These are phyloP conservation scores for Torrubiellomyces zombiae DNA, from an alignment of 2,329 filamentous ascomycete genomes.

Conservation along the genomic window DNA sequence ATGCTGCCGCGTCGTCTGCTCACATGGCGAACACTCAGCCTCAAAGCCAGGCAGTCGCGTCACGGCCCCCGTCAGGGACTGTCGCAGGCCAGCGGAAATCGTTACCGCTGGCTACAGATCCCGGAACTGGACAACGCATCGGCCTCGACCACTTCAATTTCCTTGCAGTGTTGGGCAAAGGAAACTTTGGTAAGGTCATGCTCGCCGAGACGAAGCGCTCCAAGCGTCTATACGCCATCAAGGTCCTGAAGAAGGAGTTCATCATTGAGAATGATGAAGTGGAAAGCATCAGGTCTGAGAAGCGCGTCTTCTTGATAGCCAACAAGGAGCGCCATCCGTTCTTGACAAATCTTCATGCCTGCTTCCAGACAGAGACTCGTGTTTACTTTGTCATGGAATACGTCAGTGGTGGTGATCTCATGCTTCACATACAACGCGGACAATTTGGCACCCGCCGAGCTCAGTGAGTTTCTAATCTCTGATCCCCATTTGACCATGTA, in stretches of 20 bases:
- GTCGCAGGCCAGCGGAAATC: constrained; percentile 32
- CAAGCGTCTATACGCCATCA: constrained; percentile 90
- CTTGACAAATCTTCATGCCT: constrained; percentile 85
- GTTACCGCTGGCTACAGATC: constrained; percentile 52
- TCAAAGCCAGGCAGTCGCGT: constrained; percentile 16
- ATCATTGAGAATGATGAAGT: constrained; percentile 99
- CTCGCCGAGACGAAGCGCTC: constrained; percentile 89
- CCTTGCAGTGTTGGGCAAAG: constrained; percentile 91
- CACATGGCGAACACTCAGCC: constrained; percentile 22
- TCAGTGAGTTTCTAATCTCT: constrained; percentile 47
- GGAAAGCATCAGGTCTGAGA: constrained; percentile 92
- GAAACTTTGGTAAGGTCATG: constrained; percentile 99
- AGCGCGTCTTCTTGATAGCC: constrained; percentile 89
- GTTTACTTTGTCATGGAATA: constrained; percentile 99
- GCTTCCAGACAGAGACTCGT: constrained; percentile 95
- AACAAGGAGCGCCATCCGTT: constrained; percentile 97
- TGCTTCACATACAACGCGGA: constrained; percentile 95
- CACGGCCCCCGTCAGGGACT: constrained; percentile 13
- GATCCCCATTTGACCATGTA: constrained; percentile 3
- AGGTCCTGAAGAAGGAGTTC: constrained; percentile 98
- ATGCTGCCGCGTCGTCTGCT: constrained; percentile 14
- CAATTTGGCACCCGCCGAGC: constrained; percentile 92
- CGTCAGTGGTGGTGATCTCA: constrained; percentile 92
- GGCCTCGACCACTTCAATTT: constrained; percentile 99
- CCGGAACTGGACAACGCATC: constrained; percentile 67